phyloP scores from a whole-genome alignment of 1,139 yeast genomes.

The Zhuliangozyma blackwelliae region DNA sequence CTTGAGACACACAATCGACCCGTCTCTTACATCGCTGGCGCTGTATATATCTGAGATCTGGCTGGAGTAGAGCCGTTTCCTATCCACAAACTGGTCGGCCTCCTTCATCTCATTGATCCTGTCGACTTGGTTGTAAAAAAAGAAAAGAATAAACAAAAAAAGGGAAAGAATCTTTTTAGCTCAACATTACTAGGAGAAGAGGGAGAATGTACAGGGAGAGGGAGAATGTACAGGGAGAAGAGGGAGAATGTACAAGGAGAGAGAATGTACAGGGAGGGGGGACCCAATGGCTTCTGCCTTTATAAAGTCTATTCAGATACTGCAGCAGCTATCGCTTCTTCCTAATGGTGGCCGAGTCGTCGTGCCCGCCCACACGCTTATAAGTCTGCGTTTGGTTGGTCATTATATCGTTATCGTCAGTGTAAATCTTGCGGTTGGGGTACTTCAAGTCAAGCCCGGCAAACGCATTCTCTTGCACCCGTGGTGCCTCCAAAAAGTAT shows the following conservation, averaged over 20 bases:
- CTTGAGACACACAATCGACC: conserved; percentile 28
- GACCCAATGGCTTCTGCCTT: too few relatives aligned
- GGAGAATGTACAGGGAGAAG: too few relatives aligned
- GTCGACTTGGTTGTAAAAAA: neutral
- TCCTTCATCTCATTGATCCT: conserved; percentile 5
- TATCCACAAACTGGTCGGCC: conserved; percentile 14
- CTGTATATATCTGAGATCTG: conserved; percentile 34
- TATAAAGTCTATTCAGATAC: too few relatives aligned
- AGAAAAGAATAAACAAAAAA: too few relatives aligned
- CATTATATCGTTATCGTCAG: conserved; percentile 69
- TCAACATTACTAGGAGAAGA: too few relatives aligned
- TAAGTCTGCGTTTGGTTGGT: conserved; percentile 20
- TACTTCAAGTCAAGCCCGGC: conserved; percentile 60
- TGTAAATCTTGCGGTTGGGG: conserved; percentile 69
- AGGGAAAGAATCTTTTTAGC: too few relatives aligned
- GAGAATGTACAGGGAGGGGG: too few relatives aligned
- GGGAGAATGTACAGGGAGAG: too few relatives aligned
- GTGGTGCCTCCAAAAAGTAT: conserved; percentile 67
- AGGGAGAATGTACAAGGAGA: too few relatives aligned
- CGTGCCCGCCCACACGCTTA: conserved; percentile 18
- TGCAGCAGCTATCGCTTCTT: too few relatives aligned
- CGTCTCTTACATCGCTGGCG: conserved; percentile 15
- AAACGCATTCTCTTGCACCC: conserved; percentile 67
- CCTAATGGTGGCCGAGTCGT: neutral
- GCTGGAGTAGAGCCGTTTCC: conserved; percentile 27